A percentile compares a stretch with the other conserved stretches of the same genome.
phyloP scores from a whole-genome alignment of 2,329 filamentous ascomycete species.

The Paecilomyces sp. region DNA sequence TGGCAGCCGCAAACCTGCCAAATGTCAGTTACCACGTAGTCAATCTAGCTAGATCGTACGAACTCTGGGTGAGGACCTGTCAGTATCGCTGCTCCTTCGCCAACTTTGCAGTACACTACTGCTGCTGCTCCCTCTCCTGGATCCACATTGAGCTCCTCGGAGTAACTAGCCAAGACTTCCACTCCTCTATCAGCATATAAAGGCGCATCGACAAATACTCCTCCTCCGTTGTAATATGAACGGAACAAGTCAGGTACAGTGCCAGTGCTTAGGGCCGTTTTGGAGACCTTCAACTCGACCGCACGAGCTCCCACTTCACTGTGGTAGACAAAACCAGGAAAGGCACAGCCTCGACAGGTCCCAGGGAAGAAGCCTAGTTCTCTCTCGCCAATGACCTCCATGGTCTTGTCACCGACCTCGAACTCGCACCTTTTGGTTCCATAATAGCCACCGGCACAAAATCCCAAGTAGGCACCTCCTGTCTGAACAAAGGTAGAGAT shows the following conservation, averaged over 20 bases:
- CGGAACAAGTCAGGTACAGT: conserved; percentile 56
- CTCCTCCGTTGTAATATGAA: conserved; percentile 91
- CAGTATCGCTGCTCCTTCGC: conserved; percentile 69
- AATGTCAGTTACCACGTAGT: conserved; percentile 10
- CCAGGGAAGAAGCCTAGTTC: conserved; percentile 88
- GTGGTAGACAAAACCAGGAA: conserved; percentile 81
- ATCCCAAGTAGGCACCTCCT: conserved; percentile 79
- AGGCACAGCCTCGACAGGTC: conserved; percentile 76
- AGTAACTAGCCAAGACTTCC: conserved; percentile 75
- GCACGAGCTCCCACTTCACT: conserved; percentile 79
- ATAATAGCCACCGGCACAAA: conserved; percentile 95
- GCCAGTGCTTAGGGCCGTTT: conserved; percentile 48
- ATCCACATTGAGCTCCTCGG: conserved; percentile 67
- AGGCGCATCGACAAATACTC: conserved; percentile 77
- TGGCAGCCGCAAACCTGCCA: conserved; percentile 69
- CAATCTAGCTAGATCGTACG: conserved; percentile 23
- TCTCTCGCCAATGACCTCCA: conserved; percentile 79
- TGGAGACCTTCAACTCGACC: conserved; percentile 58
- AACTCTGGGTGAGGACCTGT: conserved; percentile 92
- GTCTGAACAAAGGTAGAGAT: conserved; percentile 80
- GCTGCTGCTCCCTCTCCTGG: conserved; percentile 68
- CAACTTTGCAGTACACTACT: conserved; percentile 74
- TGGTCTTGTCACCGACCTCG: conserved; percentile 69
- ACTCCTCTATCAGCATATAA: conserved; percentile 57
- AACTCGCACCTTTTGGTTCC: conserved; percentile 78